phyloP scores from a whole-genome alignment of 768 basidiomycete genomes.

The Mycena vulgaris region DNA sequence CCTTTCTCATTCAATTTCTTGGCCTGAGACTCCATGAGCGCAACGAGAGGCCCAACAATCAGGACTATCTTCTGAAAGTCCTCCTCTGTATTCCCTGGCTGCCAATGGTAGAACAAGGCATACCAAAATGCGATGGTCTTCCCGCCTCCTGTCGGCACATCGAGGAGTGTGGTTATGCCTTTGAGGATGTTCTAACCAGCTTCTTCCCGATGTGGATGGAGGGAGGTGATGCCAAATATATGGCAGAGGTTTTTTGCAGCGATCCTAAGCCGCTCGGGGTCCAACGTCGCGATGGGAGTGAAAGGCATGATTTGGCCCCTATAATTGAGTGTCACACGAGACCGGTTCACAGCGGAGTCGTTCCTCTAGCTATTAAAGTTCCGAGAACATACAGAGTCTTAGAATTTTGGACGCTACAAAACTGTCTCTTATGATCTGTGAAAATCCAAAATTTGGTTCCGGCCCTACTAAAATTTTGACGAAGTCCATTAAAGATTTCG shows the following conservation, averaged over 20 bases:
- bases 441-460: no score
- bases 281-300: constrained; percentile 12
- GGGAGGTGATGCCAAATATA: neutral
- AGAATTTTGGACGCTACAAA: neutral
- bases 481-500: no score
- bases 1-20: constrained; percentile 13
- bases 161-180: constrained; percentile 22
- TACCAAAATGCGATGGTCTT: constrained; percentile 40
- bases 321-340: neutral
- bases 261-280: constrained; percentile 21
- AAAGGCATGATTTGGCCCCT: constrained; percentile 29
- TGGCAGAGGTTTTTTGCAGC: constrained; percentile 3
- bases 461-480: no score
- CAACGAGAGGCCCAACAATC: constrained; percentile 33
- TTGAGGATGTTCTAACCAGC: constrained; percentile 23
- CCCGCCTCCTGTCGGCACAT: constrained; percentile 38
- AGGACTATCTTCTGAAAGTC: constrained; percentile 35
- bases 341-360: neutral
- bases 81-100: constrained; percentile 13
- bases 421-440: neutral
- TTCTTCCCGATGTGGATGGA: constrained; percentile 15
- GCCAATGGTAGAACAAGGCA: constrained; percentile 37
- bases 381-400: neutral
- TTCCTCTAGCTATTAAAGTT: neutral
- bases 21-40: constrained; percentile 29